A percentile compares a stretch with the other conserved stretches of the same genome.
These are phyloP conservation scores for Tricharina praecox DNA, from an alignment of 495 filamentous ascomycete genomes.

Conservation along the genomic window DNA sequence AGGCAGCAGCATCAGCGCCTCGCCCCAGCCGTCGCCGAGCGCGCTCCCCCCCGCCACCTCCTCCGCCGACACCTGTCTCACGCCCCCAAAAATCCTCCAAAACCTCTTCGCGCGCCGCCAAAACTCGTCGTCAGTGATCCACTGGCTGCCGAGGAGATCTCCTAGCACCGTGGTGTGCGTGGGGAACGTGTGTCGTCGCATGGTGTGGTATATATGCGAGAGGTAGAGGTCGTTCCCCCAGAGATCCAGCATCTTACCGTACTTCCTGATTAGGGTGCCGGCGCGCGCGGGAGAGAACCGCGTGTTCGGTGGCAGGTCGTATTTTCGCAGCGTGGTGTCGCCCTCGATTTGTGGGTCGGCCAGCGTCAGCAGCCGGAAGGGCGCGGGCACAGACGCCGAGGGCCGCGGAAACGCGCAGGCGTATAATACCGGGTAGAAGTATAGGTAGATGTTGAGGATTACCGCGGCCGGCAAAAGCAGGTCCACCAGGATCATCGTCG, in stretches of 20 bases:
- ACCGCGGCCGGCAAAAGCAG: conserved; percentile 50
- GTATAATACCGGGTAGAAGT: conserved; percentile 71
- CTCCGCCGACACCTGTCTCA: conserved; percentile 39
- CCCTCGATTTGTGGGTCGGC: conserved; percentile 94
- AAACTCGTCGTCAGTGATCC: conserved; percentile 80
- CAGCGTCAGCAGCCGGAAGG: conserved; percentile 76
- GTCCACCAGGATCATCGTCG: conserved; percentile 25
- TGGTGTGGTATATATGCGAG: conserved; percentile 74
- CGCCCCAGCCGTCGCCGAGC: conserved; percentile 45
- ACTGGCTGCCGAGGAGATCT: conserved; percentile 89
- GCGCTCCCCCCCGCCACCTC: conserved; percentile 35
- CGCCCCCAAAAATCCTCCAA: conserved; percentile 66
- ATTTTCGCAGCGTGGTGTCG: conserved; percentile 52
- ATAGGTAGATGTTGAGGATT: conserved; percentile 56
- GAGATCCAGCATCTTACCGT: conserved; percentile 66
- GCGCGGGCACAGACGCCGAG: conserved; percentile 35
- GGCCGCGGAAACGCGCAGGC: conserved; percentile 65
- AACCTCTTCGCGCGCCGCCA: conserved; percentile 48
- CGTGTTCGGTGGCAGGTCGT: conserved; percentile 1
- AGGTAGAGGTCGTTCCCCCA: conserved; percentile 91
- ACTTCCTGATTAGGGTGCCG: not conserved
- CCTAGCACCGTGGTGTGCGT: conserved; percentile 82
- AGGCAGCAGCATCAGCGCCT: conserved; percentile 66
- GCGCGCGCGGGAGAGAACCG: not conserved
- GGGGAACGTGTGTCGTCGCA: conserved; percentile 53